Percentiles rank a stretch among this genome's conserved stretches.
Evolutionary conservation across 352 stramenopile species (phyloP).

Genomic region (Globisporangium recalcitrans): DNA sequence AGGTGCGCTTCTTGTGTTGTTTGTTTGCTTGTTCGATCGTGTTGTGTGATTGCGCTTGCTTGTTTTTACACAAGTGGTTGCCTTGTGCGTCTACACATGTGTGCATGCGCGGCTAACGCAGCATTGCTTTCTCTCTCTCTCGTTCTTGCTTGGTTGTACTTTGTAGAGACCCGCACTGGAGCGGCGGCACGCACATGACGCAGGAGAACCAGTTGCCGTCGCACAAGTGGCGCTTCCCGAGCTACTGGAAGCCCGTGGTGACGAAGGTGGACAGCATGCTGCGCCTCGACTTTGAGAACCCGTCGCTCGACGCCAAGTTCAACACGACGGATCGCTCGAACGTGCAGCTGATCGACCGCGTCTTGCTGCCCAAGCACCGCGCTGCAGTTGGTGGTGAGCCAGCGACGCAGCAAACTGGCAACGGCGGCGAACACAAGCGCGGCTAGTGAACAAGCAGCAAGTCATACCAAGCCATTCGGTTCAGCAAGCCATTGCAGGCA

Average conservation of each 20-base stretch:
- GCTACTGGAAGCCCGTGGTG: slow-evolving; percentile 80
- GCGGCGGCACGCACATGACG: slow-evolving; percentile 45
- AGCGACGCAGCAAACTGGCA: not conserved
- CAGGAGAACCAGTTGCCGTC: slow-evolving; percentile 61
- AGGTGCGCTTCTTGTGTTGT: slow-evolving; percentile 30
- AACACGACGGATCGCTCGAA: slow-evolving; percentile 76
- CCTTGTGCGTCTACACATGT: not conserved
- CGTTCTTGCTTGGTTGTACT: not conserved
- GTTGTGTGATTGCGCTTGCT: not conserved
- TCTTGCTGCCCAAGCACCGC: slow-evolving; percentile 42
- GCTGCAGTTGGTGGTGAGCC: not conserved
- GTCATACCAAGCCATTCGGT: not conserved
- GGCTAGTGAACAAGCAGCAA: not conserved
- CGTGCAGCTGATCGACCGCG: slow-evolving; percentile 73
- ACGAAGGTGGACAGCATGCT: slow-evolving; percentile 82
- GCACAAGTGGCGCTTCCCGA: slow-evolving; percentile 66
- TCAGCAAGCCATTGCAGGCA: not conserved
- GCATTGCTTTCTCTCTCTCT: not conserved
- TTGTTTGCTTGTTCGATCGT: slow-evolving; percentile 6
- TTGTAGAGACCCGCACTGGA: slow-evolving; percentile 70
- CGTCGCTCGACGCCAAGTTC: slow-evolving; percentile 62
- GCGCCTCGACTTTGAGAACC: slow-evolving; percentile 82
- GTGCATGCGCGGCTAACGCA: not conserved
- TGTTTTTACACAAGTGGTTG: not conserved
- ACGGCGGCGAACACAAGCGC: not conserved